Conservation (phyloP, 345 rosid genomes). For the Ricinus communis region DNA sequence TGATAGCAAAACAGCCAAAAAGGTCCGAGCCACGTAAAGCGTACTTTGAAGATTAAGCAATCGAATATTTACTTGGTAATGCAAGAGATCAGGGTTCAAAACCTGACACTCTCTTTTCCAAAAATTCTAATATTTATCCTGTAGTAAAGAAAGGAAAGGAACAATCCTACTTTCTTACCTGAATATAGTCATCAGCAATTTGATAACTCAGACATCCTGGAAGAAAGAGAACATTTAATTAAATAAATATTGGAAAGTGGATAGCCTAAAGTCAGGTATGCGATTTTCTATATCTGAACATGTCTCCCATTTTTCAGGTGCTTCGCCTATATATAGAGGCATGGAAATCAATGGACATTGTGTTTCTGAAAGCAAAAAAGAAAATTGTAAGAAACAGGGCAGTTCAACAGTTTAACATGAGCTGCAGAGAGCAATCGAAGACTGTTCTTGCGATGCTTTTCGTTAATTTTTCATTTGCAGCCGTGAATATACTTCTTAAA, state of each 20-base stretch:
- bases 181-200: neutral
- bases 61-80: too few relatives aligned
- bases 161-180: neutral
- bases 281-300: neutral
- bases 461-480: conserved; percentile 21
- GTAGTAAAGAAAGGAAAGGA: too few relatives aligned
- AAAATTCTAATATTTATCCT: too few relatives aligned
- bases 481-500: conserved; percentile 29
- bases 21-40: too few relatives aligned
- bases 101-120: too few relatives aligned
- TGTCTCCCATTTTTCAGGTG: neutral
- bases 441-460: conserved; percentile 17
- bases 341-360: neutral
- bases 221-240: neutral
- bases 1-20: neutral
- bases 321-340: neutral
- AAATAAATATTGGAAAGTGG: neutral
- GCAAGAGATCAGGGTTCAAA: too few relatives aligned
- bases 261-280: neutral
- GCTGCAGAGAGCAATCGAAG: conserved; percentile 15
- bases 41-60: too few relatives aligned
- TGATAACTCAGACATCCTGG: too few relatives aligned
- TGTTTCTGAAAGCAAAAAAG: neutral
- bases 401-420: neutral
- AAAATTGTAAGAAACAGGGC: neutral